Base-by-base conservation (phyloP, 164 flowering plant species). In the Liriodendron chinense region DNA sequence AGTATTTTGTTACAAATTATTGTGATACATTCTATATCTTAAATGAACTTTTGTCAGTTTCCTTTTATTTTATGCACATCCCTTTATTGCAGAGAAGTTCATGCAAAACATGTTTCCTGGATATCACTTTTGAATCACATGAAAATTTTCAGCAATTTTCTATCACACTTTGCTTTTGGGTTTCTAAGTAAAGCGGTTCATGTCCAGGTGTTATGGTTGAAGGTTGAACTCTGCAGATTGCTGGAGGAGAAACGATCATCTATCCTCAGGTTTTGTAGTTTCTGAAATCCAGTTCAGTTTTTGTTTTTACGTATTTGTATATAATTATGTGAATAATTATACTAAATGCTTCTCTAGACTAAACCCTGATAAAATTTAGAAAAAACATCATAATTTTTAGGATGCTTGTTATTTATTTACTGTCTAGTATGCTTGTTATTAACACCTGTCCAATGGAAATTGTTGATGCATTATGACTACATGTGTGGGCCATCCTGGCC, bases 191-290 rank as follows among this genome's bases (percentile, higher is more conserved):
- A 65, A 71, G 1, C 50, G 81, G 74, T 78, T 85, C 71, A 25
- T 88, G 74, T 82, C 79, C 94, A 95, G 99, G 91, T 91, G 14
- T 81, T 82, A 21, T 91, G 97, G 95, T 70, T 94, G 87, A 96
- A 92, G 88, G 97, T 86, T 53, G 98, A 96, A 81, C 77, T 94
- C 66, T 88, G 94, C 86, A 91, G 85, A 72, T 76, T 90, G 84
- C 83, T 96, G 83, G 97, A 96, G 84, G 99, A 96, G 81, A 96
- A 94, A 82, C 86, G 97, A 85, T 82, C 90, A 16, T 90, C 98
- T 24, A 67, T 80, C 70, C 84, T 90, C 79, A 89, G 97, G 98
- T 92, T 78, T 65, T 12, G 59, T 34, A 34, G 43, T 34, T 34
- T 1, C 43, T 34, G 43, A 34, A 34, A 34, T 34, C 43, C 43